Base-by-base conservation (phyloP, 306 rosid genomes). In the Vigna hirtella region DNA sequence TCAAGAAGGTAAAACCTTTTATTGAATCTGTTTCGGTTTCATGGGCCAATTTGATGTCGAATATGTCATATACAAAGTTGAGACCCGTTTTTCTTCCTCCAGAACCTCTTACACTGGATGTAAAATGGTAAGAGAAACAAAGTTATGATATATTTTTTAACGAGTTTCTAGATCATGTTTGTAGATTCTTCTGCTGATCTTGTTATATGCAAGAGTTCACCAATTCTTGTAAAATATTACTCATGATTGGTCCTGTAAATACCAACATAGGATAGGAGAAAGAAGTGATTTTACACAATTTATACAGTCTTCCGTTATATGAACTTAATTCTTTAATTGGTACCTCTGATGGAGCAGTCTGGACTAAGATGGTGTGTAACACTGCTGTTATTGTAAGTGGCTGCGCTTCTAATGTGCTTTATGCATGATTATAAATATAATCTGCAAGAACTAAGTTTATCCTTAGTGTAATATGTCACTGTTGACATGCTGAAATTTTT, bases 61-160 rank as follows among this genome's bases (percentile, higher is more conserved):
- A 95, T 86, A 83, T 87, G 77, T 95, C 98, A 12, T 93, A 88
- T 74, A 89, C 98, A 17, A 86, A 89, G 73, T 81, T 88, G 53
- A 86, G 88, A 34, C 90, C 97, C 32, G 74, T 87, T 51, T 93
- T 92, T 66, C 90, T 91, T 70, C 91, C 97, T 45, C 79, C 98
- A 0, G 98, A 92, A 76, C 90, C 98, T 40, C 88, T 95, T 28
- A 95, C 98, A 12, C 82, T 95, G 79, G 98, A 88, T 85, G 88
- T 95, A 73, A 90, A 92, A 82, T 95, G 97, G 98, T 92, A 95
- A 87, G 74, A 59, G 72, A 77, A 66, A 71, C 79, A 40, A 76
- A 64, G 61, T 70, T 84, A 73, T 84, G 70, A 49, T 42, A 50
- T 80, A 5, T 77, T 66, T 36, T 81, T 58, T 22, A 2, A 55